A percentile compares a stretch with the other conserved stretches of the same genome.
Conservation (phyloP, 805 yeast genomes). For the Barnettozyma pratensis region DNA sequence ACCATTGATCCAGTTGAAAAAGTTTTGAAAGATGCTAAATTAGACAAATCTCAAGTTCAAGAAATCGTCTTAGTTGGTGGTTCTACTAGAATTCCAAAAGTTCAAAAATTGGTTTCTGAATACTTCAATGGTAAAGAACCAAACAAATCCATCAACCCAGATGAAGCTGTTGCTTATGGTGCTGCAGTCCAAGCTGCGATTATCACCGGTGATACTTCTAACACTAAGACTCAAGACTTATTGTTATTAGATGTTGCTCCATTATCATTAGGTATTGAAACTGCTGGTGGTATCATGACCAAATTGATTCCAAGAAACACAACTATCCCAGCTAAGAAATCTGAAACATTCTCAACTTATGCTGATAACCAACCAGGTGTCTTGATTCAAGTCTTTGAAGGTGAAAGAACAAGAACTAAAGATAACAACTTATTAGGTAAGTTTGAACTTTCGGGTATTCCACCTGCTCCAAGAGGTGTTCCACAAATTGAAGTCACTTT, state of each 20-base stretch:
- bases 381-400: slow-evolving; percentile 95
- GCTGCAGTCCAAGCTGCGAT: slow-evolving; percentile 99
- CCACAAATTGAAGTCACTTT: slow-evolving; percentile 98
- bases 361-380: slow-evolving; percentile 99
- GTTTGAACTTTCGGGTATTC: slow-evolving; percentile 94
- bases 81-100: slow-evolving; percentile 98
- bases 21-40: slow-evolving; percentile 90
- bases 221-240: slow-evolving; percentile 92
- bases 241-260: slow-evolving; percentile 98
- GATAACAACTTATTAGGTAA: slow-evolving; percentile 97
- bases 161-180: slow-evolving; percentile 99
- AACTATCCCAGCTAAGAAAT: slow-evolving; percentile 97
- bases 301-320: slow-evolving; percentile 98
- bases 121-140: slow-evolving; percentile 99
- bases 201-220: slow-evolving; percentile 91
- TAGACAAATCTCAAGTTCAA: slow-evolving; percentile 86
- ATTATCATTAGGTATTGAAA: slow-evolving; percentile 96
- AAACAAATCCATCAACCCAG: slow-evolving; percentile 97
- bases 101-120: slow-evolving; percentile 94
- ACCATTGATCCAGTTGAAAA: slow-evolving; percentile 95
- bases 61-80: slow-evolving; percentile 98
- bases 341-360: slow-evolving; percentile 95
- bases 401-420: slow-evolving; percentile 96
- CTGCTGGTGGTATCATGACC: slow-evolving; percentile 99
- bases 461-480: slow-evolving; percentile 99